Base-by-base conservation (phyloP, 2,329 filamentous ascomycete genomes). In the Cladosporium velox region DNA sequence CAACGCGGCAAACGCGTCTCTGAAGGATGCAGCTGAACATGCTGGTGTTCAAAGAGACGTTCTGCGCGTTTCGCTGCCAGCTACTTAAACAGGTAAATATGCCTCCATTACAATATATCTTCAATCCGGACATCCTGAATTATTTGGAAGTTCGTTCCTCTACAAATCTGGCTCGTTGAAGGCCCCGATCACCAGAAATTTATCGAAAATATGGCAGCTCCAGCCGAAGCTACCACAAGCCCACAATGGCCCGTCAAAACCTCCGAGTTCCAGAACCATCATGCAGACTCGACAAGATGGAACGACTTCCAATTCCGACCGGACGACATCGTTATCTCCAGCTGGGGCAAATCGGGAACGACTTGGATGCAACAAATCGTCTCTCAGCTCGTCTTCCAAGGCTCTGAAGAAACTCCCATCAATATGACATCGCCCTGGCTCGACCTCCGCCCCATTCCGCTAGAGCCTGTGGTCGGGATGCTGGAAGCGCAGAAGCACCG, bases 291-390 rank as follows among this genome's bases (percentile, higher is more conserved):
- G 14, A 41, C 35, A 18, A 41, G 38, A 59, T 59, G 57, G 57
- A 59, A 44, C 26, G 38, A 47, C 35, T 59, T 59, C 7, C 57
- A 26, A n/a, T 59, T 59, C 38, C 57, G 57, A 7, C 14, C 57
- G 6, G 57, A 59, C 38, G 57, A 59, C 57, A 59, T 59, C 15
- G 57, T 59, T 38, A 59, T 59, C 24, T 24, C 57, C 26, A 59
- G 35, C 35, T 59, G 57, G 57, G 57, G 57, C 57, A 59, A 59
- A 24, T 59, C 57, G 6, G 57, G 57, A 0, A 59, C 57, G 26
- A 59, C 57, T 7, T 59, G 57, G 57, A 47, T 28, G 57, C 57
- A 59, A 21, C 57, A 59, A 38, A 59, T 59, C 57, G 57, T 59
- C 57, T 59, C 57, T 24, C 57, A 59, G 57, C 57, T 59, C 24